Conservation (phyloP, 1,284 basidiomycete genomes). For the Tilletiaria anomala region DNA sequence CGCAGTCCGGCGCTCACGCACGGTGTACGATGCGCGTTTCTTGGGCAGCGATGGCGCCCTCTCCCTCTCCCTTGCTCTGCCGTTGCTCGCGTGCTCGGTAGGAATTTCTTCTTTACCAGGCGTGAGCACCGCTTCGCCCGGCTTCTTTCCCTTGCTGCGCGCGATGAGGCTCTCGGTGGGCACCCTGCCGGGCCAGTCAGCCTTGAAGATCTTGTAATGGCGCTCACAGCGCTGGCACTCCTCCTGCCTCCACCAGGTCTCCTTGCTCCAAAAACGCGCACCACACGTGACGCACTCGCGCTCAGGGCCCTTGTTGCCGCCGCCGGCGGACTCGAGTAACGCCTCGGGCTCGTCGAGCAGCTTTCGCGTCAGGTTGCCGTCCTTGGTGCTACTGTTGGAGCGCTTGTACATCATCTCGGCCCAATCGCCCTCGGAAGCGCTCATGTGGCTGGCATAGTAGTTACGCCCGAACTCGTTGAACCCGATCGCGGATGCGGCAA, state of each 20-base stretch:
- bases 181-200: conserved; percentile 28
- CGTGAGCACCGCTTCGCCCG: background rate
- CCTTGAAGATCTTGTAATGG: conserved; percentile 37
- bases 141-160: background rate
- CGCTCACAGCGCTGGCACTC: conserved; percentile 36
- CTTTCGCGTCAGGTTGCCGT: background rate
- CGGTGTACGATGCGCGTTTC: background rate
- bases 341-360: background rate
- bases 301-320: conserved; percentile 8
- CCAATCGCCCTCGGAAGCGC: too few relatives aligned
- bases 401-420: background rate
- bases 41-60: background rate
- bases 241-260: conserved; percentile 37
- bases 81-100: background rate
- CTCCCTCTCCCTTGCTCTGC: background rate
- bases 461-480: too few relatives aligned
- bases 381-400: background rate
- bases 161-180: background rate
- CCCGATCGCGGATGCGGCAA: background rate
- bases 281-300: conserved; percentile 33
- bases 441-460: too few relatives aligned
- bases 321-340: background rate
- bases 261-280: conserved; percentile 27
- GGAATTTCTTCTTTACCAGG: background rate
- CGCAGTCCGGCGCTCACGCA: background rate